Evolutionary conservation across 192 early-diverging fungal genomes (phyloP).

Genomic region (Phlyctochytrium bullatum): DNA sequence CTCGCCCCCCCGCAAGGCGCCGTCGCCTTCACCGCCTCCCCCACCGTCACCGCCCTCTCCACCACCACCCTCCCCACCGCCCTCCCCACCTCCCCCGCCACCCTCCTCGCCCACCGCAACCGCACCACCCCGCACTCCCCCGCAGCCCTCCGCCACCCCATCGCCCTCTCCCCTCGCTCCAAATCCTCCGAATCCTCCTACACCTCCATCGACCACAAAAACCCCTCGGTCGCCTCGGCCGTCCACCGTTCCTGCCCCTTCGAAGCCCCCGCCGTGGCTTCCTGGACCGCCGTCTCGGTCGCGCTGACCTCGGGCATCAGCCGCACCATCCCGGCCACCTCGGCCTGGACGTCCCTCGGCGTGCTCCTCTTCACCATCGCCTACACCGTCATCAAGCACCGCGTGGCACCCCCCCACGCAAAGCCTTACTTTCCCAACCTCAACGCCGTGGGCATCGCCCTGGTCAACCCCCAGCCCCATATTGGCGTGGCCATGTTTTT

Average conservation of each 20-base stretch:
- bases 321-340: constrained; percentile 36
- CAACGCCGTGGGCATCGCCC: constrained; percentile 44
- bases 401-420: constrained; percentile 36
- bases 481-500: constrained; percentile 27
- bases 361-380: constrained; percentile 48
- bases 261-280: constrained; percentile 19
- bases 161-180: neutral
- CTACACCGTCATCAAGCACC: constrained; percentile 38
- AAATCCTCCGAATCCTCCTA: neutral
- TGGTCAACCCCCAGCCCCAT: constrained; percentile 13
- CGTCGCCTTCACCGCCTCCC: neutral
- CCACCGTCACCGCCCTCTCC: neutral
- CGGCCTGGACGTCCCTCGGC: constrained; percentile 33
- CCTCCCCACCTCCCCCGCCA: neutral
- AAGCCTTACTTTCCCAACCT: constrained; percentile 51
- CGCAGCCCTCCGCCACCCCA: neutral
- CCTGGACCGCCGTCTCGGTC: constrained; percentile 43
- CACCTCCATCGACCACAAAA: neutral
- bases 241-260: neutral
- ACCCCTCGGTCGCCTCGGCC: neutral
- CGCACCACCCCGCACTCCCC: neutral
- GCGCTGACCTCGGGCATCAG: constrained; percentile 16
- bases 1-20: neutral
- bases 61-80: neutral
- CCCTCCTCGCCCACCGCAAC: neutral